phyloP scores from a whole-genome alignment of 768 basidiomycete genomes.

The Trametes villosa region DNA sequence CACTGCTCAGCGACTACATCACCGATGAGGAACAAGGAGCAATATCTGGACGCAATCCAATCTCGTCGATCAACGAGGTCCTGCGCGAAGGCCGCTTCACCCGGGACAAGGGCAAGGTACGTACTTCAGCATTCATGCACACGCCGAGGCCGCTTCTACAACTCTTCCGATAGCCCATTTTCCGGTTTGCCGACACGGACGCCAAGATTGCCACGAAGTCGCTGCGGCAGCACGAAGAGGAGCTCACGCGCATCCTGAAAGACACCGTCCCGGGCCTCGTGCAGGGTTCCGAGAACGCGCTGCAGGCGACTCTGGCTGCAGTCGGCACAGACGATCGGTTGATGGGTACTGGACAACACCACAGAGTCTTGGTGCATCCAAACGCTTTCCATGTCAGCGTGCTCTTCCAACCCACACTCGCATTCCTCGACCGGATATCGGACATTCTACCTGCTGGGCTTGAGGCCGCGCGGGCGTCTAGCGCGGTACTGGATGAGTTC shows the following conservation, averaged over 20 bases:
- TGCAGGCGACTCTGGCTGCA: conserved; percentile 62
- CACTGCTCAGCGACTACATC: conserved; percentile 84
- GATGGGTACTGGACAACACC: conserved; percentile 74
- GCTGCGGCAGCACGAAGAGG: conserved; percentile 81
- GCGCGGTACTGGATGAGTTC: conserved; percentile 86
- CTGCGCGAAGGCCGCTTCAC: conserved; percentile 80
- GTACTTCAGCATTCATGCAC: neutral
- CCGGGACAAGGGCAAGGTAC: conserved; percentile 81
- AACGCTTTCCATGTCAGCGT: conserved; percentile 95
- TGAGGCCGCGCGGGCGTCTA: conserved; percentile 68
- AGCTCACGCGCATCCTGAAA: conserved; percentile 79
- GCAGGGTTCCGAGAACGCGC: conserved; percentile 65
- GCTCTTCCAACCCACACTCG: conserved; percentile 91
- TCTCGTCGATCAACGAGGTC: conserved; percentile 92
- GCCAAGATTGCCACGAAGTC: conserved; percentile 66
- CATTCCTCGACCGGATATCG: conserved; percentile 77
- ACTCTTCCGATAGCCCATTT: conserved; percentile 61
- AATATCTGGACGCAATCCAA: conserved; percentile 80
- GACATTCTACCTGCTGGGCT: conserved; percentile 73
- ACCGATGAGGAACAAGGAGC: conserved; percentile 88
- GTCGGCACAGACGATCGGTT: conserved; percentile 76
- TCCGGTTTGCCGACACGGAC: conserved; percentile 93
- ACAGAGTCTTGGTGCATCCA: conserved; percentile 83
- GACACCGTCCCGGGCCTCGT: conserved; percentile 95
- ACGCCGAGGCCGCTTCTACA: neutral